Conservation (phyloP, 1,139 yeast genomes). For the Ogataea hybrid region DNA sequence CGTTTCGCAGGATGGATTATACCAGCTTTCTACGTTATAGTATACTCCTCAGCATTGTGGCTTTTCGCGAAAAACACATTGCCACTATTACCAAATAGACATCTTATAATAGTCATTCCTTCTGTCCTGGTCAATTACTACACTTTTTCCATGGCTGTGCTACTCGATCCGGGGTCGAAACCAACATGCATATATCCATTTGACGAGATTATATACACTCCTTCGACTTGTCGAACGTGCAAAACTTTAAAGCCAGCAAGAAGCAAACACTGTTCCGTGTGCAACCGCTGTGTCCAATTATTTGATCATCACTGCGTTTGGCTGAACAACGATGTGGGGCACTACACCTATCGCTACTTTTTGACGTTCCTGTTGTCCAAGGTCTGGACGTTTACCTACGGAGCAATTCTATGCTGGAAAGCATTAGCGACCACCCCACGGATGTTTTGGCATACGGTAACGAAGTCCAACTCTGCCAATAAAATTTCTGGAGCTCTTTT, state of each 20-base stretch:
- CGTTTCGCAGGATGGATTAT: slow-evolving; percentile 39
- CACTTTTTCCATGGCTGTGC: slow-evolving; percentile 44
- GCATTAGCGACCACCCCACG: slow-evolving; percentile 26
- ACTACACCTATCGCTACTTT: slow-evolving; percentile 72
- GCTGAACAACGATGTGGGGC: slow-evolving; percentile 89
- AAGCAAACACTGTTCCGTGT: slow-evolving; percentile 82
- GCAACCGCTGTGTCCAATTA: slow-evolving; percentile 63
- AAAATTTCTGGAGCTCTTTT: slow-evolving; percentile 51
- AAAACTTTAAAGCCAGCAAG: slow-evolving; percentile 73
- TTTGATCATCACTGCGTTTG: slow-evolving; percentile 96
- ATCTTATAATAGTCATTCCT: slow-evolving; percentile 34
- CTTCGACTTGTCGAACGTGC: slow-evolving; percentile 49
- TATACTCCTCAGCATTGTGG: slow-evolving; percentile 45
- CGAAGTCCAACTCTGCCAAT: slow-evolving; percentile 32
- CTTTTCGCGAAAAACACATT: slow-evolving; percentile 43
- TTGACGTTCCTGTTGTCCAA: slow-evolving; percentile 58
- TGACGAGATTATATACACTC: slow-evolving; percentile 61
- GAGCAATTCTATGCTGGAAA: slow-evolving; percentile 46
- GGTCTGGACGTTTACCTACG: slow-evolving; percentile 57
- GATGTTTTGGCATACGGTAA: slow-evolving; percentile 27
- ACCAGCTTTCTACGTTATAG: slow-evolving; percentile 47
- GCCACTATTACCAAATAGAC: background rate
- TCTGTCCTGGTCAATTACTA: slow-evolving; percentile 36
- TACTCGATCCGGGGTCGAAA: slow-evolving; percentile 54
- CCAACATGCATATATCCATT: slow-evolving; percentile 33